Conservation (phyloP, 2,329 filamentous ascomycete genomes). For the Ophiosphaerella narmari region DNA sequence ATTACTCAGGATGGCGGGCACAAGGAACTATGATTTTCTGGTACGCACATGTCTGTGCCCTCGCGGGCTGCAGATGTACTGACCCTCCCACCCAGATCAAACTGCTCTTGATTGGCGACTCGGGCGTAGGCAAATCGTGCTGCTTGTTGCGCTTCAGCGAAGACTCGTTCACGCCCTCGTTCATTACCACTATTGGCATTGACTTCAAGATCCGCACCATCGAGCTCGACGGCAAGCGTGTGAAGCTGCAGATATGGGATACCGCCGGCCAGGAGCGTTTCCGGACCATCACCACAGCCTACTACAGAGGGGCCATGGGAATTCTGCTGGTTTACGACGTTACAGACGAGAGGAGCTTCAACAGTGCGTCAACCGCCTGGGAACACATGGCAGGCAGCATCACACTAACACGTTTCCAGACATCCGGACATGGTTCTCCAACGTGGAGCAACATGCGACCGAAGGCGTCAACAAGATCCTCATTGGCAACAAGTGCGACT, state of each 20-base stretch:
- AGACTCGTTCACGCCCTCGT: constrained; percentile 95
- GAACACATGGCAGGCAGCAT: background rate
- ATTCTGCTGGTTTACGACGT: constrained; percentile 98
- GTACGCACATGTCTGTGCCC: constrained; percentile 59
- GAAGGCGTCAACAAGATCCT: constrained; percentile 99
- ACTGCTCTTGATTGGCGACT: constrained; percentile 94
- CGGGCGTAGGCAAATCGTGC: constrained; percentile 95
- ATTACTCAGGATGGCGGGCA: constrained; percentile 75
- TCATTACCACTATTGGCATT: constrained; percentile 99
- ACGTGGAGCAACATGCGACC: constrained; percentile 96
- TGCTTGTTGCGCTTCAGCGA: constrained; percentile 95
- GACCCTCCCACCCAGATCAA: constrained; percentile 71
- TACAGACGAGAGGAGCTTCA: constrained; percentile 93
- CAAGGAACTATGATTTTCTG: constrained; percentile 98
- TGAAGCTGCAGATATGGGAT: constrained; percentile 99
- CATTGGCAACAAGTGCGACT: constrained; percentile 99
- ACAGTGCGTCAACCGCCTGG: constrained; percentile 66
- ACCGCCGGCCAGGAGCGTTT: constrained; percentile 98
- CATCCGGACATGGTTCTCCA: constrained; percentile 99
- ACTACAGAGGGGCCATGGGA: constrained; percentile 98
- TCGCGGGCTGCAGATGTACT: constrained; percentile 13
- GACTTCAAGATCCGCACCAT: constrained; percentile 99
- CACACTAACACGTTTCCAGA: constrained; percentile 61
- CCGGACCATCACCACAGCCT: constrained; percentile 97
- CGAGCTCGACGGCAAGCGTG: constrained; percentile 96